Evolutionary conservation across 352 stramenopile genomes (phyloP), one percentile per base, ranked within the genome.

Genomic region (Phytopythium cucurbitacearum): DNA sequence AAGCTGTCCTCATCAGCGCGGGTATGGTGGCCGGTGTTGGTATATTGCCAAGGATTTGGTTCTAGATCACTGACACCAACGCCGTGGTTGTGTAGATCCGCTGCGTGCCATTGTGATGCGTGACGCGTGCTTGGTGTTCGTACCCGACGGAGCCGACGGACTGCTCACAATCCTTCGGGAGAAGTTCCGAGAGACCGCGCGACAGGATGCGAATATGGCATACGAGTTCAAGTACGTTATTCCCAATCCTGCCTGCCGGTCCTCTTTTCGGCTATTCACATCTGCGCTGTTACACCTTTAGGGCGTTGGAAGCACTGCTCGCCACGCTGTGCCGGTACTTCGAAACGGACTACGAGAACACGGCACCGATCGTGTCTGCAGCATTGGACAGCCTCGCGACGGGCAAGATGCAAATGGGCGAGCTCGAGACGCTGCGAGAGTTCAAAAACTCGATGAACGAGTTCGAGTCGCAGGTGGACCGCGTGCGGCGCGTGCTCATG

Each of bases 1-100:
- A 91, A 59, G 80, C 80, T 33, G 84, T 91, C 51, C 70, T 91
- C 16, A 73, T 91, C 48, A 91, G 85, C 56, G 78, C 80, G 15
- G 80, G 73, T 80, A 66, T 37, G 43, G 37, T 13, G 40, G 12
- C 39, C 21, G 4, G 37, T 37, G 7, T 13, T 59, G 33, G 4
- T 33, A 28, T 28, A 28, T 28, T 28, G 21, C 21, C 21, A 28
- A 28, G 21, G 21, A 28, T 28, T 28, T 28, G 21, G 21, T 28
- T 28, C 21, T 28, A 28, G 21, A 28, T 28, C 21, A 28, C 21
- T 28, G 21, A 28, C 21, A 28, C 21, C 37, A 5, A 7, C 13
- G 40, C n/a, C 2, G 34, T 39, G 15, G 33, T 11, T 45, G 2
- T 32, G 40, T 48, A 81, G 74, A 91, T 51, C 80, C 80, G 5